Base-by-base conservation (phyloP, 1,139 yeast genomes). In the Trichomonascaceae sp. region DNA sequence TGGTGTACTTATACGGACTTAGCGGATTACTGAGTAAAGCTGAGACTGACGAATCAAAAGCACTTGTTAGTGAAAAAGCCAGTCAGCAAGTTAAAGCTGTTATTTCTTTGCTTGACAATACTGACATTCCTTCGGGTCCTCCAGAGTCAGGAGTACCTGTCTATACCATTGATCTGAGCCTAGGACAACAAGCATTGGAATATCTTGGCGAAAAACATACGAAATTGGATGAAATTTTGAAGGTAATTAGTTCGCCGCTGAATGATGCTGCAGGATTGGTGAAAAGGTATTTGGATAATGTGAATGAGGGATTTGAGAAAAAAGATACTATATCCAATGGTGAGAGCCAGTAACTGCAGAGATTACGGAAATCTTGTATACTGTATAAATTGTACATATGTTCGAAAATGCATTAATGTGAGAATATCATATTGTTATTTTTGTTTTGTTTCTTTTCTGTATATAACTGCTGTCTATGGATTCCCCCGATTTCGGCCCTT, bases 1-100 rank as follows among this genome's bases (percentile, higher is more conserved):
- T 52, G 48, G 30, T 49, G 41, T 32, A 47, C 13, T 17, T 45
- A 36, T 50, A 50, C 36, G 52, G 52, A 1, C 38, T 50, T 39
- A 44, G 49, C 10, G 54, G 54, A 2, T 19, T 52, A 39, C 39
- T 19, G 6, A 32, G 47, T 15, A 38, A 20, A 18, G 43, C 49
- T 18, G 41, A 41, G 3, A 15, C 43, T 13, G 47, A 20, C 18
- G 38, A 44, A 38, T 27, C 22, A 27, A 39, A 38, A n/a, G 22
- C 45, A 7, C 30, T 39, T 20, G 43, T 48, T 15, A 30, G 22
- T 13, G 43, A 38, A 22, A 48, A 48, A 44, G 20, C 3, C 38
- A 32, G 39, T 19, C 24, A 24, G 45, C 45, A 39, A 22, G 20
- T 24, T 8, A 38, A 39, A 48, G 30, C 17, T 24, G 45, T 48